Conservation (phyloP, 192 early-diverging fungal genomes). For the Dimargaris verticillata region DNA sequence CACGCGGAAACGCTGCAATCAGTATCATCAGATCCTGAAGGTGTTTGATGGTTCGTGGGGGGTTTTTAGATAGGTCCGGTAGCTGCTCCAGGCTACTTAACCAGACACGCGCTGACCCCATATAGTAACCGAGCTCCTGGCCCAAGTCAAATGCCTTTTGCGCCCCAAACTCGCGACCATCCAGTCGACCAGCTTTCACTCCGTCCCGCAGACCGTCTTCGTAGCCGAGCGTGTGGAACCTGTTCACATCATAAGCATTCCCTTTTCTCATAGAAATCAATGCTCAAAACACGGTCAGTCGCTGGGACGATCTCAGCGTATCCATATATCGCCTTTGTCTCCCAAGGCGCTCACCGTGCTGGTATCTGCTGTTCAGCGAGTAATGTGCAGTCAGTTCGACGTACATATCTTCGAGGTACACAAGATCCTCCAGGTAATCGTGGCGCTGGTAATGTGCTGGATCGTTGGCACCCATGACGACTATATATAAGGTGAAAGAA, state of each 20-base stretch:
- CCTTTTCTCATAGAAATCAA: no score
- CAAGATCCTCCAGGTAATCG: not conserved
- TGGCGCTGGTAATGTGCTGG: no score
- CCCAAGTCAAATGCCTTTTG: slow-evolving; percentile 4
- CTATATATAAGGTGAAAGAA: no score
- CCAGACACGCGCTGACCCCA: not conserved
- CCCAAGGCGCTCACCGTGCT: not conserved
- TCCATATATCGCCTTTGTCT: not conserved
- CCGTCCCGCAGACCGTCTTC: slow-evolving; percentile 8
- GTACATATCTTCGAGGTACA: slow-evolving; percentile 9
- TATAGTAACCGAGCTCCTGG: slow-evolving; percentile 7
- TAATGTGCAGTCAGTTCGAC: not conserved
- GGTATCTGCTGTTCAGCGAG: not conserved
- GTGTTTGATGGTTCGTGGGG: not conserved
- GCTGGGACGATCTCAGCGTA: not conserved
- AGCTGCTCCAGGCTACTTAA: not conserved
- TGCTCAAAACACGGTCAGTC: not conserved
- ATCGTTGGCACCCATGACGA: no score
- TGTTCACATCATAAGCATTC: not conserved
- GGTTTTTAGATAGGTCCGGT: not conserved
- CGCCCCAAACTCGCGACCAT: slow-evolving; percentile 6
- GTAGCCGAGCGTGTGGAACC: slow-evolving; percentile 5
- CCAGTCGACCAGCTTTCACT: not conserved
- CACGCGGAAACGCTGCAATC: not conserved
- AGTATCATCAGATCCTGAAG: not conserved